Percentiles rank a stretch among this genome's conserved stretches.
phyloP scores from a whole-genome alignment of 2,329 filamentous ascomycete genomes.

The Aspergillus viridinutans region DNA sequence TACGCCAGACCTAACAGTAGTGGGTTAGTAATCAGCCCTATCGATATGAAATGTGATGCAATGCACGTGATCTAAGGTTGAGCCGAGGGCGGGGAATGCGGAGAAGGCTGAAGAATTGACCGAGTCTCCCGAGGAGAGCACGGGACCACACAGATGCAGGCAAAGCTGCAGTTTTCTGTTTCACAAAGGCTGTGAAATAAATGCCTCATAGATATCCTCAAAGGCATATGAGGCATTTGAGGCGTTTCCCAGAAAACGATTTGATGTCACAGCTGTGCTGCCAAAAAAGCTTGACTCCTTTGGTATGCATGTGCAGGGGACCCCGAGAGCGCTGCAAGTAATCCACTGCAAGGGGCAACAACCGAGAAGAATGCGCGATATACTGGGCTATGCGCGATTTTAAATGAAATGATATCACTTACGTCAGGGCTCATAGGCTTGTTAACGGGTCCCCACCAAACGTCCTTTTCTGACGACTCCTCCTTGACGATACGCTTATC shows the following conservation, averaged over 20 bases:
- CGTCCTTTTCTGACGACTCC: constrained; percentile 76
- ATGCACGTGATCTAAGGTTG: constrained; percentile 14
- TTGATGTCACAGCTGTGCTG: neutral
- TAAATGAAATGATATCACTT: constrained; percentile 45
- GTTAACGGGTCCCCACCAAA: constrained; percentile 99
- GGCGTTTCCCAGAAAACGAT: neutral
- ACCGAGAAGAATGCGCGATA: constrained; percentile 12
- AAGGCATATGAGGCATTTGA: constrained; percentile 12
- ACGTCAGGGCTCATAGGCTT: constrained; percentile 98
- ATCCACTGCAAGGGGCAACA: constrained; percentile 15
- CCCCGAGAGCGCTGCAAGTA: constrained; percentile 11
- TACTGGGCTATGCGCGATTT: constrained; percentile 12
- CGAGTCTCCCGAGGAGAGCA: neutral
- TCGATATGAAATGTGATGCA: constrained; percentile 18
- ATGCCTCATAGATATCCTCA: constrained; percentile 13
- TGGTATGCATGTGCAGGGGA: constrained; percentile 16
- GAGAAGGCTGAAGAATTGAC: neutral
- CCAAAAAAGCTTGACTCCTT: constrained; percentile 15
- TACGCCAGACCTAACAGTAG: constrained; percentile 81
- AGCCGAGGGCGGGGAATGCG: constrained; percentile 4
- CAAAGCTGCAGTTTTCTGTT: constrained; percentile 10
- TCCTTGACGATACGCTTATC: constrained; percentile 99
- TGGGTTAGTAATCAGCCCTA: constrained; percentile 18
- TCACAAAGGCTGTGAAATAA: constrained; percentile 8
- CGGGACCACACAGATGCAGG: no score